Evolutionary conservation across 768 basidiomycete genomes (phyloP), one percentile per base, ranked within the genome.

Genomic region (Cyathus striatus): DNA sequence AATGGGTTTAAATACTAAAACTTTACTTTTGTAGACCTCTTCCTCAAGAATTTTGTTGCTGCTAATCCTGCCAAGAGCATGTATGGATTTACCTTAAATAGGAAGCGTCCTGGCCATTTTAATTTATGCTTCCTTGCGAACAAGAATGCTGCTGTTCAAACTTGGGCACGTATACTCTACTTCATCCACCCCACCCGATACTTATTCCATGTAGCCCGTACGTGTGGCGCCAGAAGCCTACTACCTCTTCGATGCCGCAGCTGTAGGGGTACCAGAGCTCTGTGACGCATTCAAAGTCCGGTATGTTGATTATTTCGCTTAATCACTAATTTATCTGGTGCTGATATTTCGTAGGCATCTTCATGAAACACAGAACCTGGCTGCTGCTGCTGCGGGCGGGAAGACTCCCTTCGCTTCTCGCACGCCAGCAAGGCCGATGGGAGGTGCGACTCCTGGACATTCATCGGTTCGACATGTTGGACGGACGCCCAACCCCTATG

Each of bases 211-310:
- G n/a, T 43, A 92, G 90, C 89, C 88, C 27, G 80, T 94, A 36
- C 83, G 90, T 36, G 88, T 93, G 33, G 76, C 86, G 5, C 91
- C 90, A 2, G 84, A 90, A 63, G 87, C 87, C 4, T 96, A 93
- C 58, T 86, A 86, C 57, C 76, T 97, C 14, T 91, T 90, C 53
- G 90, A 93, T 50, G 89, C 90, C 5, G 80, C 90, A 36, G 90
- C 91, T 20, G 83, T 89, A 5, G 92, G 90, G 26, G 90, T 98
- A 20, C 83, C 89, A 3, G 92, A 96, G 61, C 67, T 98, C 4
- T 96, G 95, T 50, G 94, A 97, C 60, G 93, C 94, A 16, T 98
- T 98, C 80, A 97, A 97, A 80, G 80, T 90, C 56, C 65, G 83
- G 83, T 83, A 53, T 53, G 72, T 54, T n/a, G n/a, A n/a, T n/a